Conservation (phyloP, 2,329 filamentous ascomycete genomes). For the Teratosphaeria pseudoeucalypti region DNA sequence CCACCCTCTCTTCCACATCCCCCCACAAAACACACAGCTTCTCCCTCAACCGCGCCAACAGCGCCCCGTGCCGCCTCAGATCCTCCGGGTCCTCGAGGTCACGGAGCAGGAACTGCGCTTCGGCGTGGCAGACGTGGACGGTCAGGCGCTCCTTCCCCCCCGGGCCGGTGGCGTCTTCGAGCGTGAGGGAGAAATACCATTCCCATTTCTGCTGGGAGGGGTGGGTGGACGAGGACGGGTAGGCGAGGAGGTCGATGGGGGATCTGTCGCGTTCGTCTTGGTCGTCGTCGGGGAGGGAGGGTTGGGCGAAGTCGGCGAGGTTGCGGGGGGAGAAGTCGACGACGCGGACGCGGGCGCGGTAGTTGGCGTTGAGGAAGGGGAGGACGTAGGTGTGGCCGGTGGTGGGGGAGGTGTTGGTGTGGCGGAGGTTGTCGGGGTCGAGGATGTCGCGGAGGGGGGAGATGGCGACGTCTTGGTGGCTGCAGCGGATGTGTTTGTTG, state of each 20-base stretch:
- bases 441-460: slow-evolving; percentile 40
- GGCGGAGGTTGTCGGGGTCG: slow-evolving; percentile 34
- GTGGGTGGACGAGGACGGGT: slow-evolving; percentile 24
- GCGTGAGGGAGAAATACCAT: slow-evolving; percentile 71
- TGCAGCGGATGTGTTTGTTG: slow-evolving; percentile 29
- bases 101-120: slow-evolving; percentile 47
- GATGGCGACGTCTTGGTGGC: slow-evolving; percentile 31
- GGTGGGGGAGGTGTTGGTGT: slow-evolving; percentile 18
- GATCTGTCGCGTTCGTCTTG: slow-evolving; percentile 13
- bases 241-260: slow-evolving; percentile 4
- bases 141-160: slow-evolving; percentile 37
- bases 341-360: slow-evolving; percentile 61
- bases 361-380: slow-evolving; percentile 49
- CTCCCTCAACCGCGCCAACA: slow-evolving; percentile 50
- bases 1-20: slow-evolving; percentile 59
- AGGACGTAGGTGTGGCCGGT: slow-evolving; percentile 13
- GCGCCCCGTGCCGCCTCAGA: slow-evolving; percentile 43
- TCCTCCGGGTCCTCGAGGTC: slow-evolving; percentile 46
- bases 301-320: slow-evolving; percentile 59
- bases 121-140: slow-evolving; percentile 54
- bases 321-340: slow-evolving; percentile 66
- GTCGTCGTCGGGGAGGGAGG: slow-evolving; percentile 16
- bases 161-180: slow-evolving; percentile 53
- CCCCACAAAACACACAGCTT: slow-evolving; percentile 76
- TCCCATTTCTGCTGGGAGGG: slow-evolving; percentile 48